Percentiles rank a stretch among this genome's conserved stretches.
Conservation (phyloP, 1,139 yeast genomes). For the Lodderomyces oxycetoniae region DNA sequence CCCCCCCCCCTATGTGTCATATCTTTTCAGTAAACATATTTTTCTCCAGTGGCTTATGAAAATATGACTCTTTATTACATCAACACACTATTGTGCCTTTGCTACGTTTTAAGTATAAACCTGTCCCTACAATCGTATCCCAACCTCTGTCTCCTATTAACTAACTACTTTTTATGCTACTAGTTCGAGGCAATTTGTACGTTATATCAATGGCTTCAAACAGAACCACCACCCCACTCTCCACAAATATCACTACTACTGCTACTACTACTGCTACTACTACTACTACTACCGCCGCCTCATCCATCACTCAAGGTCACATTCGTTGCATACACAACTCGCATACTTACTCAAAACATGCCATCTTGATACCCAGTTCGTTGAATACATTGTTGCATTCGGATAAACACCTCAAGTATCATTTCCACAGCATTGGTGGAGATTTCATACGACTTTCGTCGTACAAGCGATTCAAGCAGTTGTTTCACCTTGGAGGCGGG, state of each 20-base stretch:
- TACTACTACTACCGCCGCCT: slow-evolving; percentile 1
- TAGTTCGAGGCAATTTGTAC: too few relatives aligned
- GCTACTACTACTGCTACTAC: not conserved
- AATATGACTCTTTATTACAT: too few relatives aligned
- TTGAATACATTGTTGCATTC: slow-evolving; percentile 13
- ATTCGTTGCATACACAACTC: slow-evolving; percentile 1
- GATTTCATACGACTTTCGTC: slow-evolving; percentile 33
- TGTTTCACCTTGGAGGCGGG: slow-evolving; percentile 31
- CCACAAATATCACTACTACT: not conserved
- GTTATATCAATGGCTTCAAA: too few relatives aligned
- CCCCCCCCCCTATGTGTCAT: too few relatives aligned
- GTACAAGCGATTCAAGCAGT: slow-evolving; percentile 31
- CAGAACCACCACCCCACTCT: too few relatives aligned
- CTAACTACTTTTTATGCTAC: too few relatives aligned
- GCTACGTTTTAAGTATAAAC: too few relatives aligned
- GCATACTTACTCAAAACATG: slow-evolving; percentile 7
- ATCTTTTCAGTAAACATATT: too few relatives aligned
- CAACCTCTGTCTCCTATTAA: too few relatives aligned
- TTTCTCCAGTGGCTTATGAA: too few relatives aligned
- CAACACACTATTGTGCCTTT: too few relatives aligned
- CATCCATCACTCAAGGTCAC: not conserved
- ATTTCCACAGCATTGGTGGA: slow-evolving; percentile 32
- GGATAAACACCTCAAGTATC: slow-evolving; percentile 19
- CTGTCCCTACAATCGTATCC: too few relatives aligned
- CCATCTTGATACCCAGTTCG: slow-evolving; percentile 13